Evolutionary conservation across 495 filamentous ascomycete genomes (phyloP), one percentile per base, ranked within the genome.

Genomic region (Aspergillus bridgeri): DNA sequence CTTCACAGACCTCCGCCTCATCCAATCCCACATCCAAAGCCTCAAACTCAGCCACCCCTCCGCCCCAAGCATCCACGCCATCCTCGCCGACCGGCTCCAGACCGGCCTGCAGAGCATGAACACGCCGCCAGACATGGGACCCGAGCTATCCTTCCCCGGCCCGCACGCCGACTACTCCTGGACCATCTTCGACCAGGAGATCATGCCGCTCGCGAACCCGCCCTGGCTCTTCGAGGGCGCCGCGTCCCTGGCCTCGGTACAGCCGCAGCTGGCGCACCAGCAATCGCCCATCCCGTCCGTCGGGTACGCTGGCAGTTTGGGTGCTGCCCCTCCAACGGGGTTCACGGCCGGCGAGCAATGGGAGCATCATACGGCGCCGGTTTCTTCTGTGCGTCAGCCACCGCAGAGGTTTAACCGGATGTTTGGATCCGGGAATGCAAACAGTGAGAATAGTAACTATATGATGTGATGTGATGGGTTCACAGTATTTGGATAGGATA

Each of bases 111-210:
- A 76, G 52, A 65, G 67, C 45, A 76, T 75, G 68, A 69, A 76
- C 46, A 75, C 70, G 2, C 74, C 72, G 3, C 72, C 68, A 7
- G 60, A 69, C 27, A 65, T 65, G 18, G 62, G 65, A 24, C 51
- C 61, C 2, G 65, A 54, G 38, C 49, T 70, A n/a, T 53, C 61
- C 6, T 58, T 73, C 21, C 58, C 70, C 6, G 56, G 44, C 2
- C 60, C 63, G 3, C 57, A 48, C 7, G 49, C 59, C 20, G 69
- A 76, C 43, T 64, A 64, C 22, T 68, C 71, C 5, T 75, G 72
- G 72, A 65, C 70, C 5, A 74, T 76, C 33, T 76, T 76, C 24
- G 74, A 76, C 42, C 69, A 75, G 50, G 69, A 72, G 18, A 74
- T 70, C 21, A 65, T 75, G 62, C 59, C 63, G n/a, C 60, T 75